Conservation (phyloP, 495 filamentous ascomycete species). For the Penicillium tannophilum region DNA sequence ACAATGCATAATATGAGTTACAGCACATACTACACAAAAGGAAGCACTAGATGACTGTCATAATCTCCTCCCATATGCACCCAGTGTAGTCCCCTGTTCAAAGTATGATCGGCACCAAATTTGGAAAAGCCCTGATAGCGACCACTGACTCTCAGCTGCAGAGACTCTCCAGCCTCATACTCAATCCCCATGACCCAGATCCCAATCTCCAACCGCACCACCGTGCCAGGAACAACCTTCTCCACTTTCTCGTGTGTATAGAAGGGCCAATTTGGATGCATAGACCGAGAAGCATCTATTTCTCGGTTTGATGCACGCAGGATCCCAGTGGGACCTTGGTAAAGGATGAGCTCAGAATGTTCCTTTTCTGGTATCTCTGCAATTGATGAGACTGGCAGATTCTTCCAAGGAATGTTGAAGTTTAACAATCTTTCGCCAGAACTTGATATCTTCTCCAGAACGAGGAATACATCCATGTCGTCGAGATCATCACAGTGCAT, state of each 20-base stretch:
- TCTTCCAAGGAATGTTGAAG: slow-evolving; percentile 30
- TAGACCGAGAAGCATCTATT: slow-evolving; percentile 19
- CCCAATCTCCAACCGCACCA: slow-evolving; percentile 23
- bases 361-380: slow-evolving; percentile 14
- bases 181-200: slow-evolving; percentile 25
- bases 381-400: slow-evolving; percentile 12
- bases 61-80: slow-evolving; percentile 15
- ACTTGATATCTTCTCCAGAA: slow-evolving; percentile 36
- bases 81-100: slow-evolving; percentile 13
- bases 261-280: slow-evolving; percentile 22
- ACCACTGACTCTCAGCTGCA: slow-evolving; percentile 14
- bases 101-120: slow-evolving; percentile 14
- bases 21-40: slow-evolving; percentile 6
- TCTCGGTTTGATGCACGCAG: slow-evolving; percentile 21
- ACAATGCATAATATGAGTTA: no score
- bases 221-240: slow-evolving; percentile 11
- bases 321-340: slow-evolving; percentile 20
- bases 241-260: slow-evolving; percentile 15
- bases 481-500: slow-evolving; percentile 42
- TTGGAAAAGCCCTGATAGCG: slow-evolving; percentile 17
- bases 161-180: slow-evolving; percentile 15
- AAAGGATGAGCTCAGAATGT: slow-evolving; percentile 12
- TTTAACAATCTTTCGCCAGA: slow-evolving; percentile 27
- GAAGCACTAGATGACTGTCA: slow-evolving; percentile 16
- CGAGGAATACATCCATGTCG: slow-evolving; percentile 44